A percentile compares a stretch with the other conserved stretches of the same genome.
phyloP scores from a whole-genome alignment of 1,139 yeast species.

The Diutina rugosa region DNA sequence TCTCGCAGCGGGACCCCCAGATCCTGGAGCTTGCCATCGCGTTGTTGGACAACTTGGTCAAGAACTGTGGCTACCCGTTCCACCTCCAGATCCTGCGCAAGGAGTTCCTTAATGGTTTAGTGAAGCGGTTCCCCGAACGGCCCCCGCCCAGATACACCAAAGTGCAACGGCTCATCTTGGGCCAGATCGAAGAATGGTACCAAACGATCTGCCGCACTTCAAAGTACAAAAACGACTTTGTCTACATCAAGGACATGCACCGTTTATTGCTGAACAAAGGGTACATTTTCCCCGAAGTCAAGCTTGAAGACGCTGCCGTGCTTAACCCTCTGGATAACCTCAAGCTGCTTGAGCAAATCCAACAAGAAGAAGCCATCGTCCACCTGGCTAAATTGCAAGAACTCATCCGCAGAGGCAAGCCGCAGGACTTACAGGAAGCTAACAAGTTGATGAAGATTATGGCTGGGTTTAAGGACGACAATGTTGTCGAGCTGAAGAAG shows the following conservation, averaged over 20 bases:
- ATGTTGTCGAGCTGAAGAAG: conserved; percentile 53
- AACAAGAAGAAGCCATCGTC: conserved; percentile 83
- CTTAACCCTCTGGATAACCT: conserved; percentile 83
- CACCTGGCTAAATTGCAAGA: conserved; percentile 95
- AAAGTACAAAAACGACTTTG: conserved; percentile 81
- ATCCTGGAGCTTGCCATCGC: conserved; percentile 48
- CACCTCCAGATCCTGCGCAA: conserved; percentile 91
- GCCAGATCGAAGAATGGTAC: conserved; percentile 95
- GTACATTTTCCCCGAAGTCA: conserved; percentile 83
- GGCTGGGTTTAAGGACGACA: conserved; percentile 94
- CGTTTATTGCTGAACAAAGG: conserved; percentile 78
- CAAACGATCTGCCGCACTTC: conserved; percentile 89
- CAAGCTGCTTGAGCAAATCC: conserved; percentile 81
- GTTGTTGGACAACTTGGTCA: conserved; percentile 77
- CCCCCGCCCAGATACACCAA: conserved; percentile 82
- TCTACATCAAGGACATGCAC: conserved; percentile 92
- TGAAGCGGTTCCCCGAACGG: conserved; percentile 85
- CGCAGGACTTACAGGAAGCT: conserved; percentile 92
- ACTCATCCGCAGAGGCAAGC: conserved; percentile 87
- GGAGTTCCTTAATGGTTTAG: conserved; percentile 88
- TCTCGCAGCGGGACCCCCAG: conserved; percentile 76
- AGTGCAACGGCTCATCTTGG: conserved; percentile 73
- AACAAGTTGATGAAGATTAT: conserved; percentile 91
- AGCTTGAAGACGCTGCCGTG: conserved; percentile 85
- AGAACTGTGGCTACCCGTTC: conserved; percentile 96